phyloP scores from a whole-genome alignment of 73 alveolate species.

The Vitrella brassicaformis region DNA sequence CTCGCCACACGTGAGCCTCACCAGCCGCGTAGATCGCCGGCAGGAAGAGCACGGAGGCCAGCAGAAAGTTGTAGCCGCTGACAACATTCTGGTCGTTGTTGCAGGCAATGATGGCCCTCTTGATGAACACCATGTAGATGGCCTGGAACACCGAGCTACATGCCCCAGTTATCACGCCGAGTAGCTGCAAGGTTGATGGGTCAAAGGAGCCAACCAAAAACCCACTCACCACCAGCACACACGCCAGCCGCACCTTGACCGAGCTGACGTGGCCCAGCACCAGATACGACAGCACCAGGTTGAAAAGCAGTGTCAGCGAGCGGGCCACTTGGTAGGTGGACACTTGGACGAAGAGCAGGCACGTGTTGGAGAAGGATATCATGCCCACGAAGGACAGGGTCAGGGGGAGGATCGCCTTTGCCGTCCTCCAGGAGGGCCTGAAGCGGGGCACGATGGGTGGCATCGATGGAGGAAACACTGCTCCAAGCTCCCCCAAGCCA shows the following conservation, averaged over 20 bases:
- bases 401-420: neutral
- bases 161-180: neutral
- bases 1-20: too few relatives aligned
- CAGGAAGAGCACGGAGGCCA: neutral
- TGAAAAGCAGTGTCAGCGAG: neutral
- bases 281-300: neutral
- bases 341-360: neutral
- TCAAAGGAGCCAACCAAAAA: neutral
- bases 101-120: neutral
- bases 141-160: neutral
- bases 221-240: neutral
- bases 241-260: neutral
- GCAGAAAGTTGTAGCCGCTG: neutral
- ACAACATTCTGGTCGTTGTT: neutral
- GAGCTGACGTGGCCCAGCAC: neutral
- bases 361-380: neutral
- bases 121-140: neutral
- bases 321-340: neutral
- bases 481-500: too few relatives aligned
- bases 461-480: too few relatives aligned
- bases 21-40: neutral
- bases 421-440: too few relatives aligned
- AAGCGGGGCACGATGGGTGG: too few relatives aligned
- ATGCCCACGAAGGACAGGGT: neutral
- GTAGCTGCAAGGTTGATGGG: neutral